Evolutionary conservation across 805 yeast species (phyloP), one percentile per base, ranked within the genome.

Genomic region (Komagataella populi): DNA sequence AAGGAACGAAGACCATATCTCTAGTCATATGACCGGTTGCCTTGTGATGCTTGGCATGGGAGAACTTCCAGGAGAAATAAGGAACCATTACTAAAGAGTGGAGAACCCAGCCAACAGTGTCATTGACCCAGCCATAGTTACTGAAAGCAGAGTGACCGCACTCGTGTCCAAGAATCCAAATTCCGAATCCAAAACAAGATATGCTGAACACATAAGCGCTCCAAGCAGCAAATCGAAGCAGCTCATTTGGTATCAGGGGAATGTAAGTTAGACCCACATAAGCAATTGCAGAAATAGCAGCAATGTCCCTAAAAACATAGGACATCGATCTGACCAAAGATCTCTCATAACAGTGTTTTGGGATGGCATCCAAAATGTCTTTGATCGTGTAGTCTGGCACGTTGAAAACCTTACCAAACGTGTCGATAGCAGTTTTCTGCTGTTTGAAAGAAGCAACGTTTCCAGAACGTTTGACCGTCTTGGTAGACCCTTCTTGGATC

Each of bases 141-240:
- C 79, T 72, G 60, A 79, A 79, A 17, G 83, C 83, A 50, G 73
- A 75, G 61, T 79, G 84, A 46, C 84, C 83, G 69, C 84, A 79
- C 64, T 78, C 83, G 61, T 78, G 83, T 48, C 81, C 82, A 61
- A 79, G 63, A 55, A 79, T 76, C 84, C 83, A 79, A 50, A 78
- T 62, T 47, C 84, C 84, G 52, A 77, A 72, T 6, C 80, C 78
- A 56, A 76, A 71, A 53, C 77, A 65, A 51, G 81, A 77, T 55
- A 70, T 64, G 53, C 61, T 53, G 56, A 63, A 66, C 47, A 73
- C 63, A 55, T 72, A 68, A 23, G 66, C 59, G 51, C 59, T 56
- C 77, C 76, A 77, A 6, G 70, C 63, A 1, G 64, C 66, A 53
- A 70, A 70, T 59, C 80, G 69, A 12, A 64, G 49, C 48, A 44